Conservation (phyloP, 202 grass and related monocot genomes). For the Saccharum hybrid region DNA sequence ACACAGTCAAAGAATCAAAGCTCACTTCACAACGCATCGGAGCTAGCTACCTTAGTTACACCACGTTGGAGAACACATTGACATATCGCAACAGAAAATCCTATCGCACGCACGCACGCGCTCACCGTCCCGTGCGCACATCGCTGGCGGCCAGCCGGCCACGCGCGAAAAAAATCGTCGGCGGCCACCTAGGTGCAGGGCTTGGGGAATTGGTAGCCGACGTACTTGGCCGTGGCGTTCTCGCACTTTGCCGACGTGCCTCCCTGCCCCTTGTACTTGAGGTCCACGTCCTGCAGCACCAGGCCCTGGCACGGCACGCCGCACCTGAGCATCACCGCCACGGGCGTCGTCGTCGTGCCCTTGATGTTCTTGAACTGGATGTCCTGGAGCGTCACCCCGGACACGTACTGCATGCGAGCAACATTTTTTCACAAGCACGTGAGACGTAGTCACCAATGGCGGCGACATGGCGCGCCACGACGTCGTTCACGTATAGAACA, state of each 20-base stretch:
- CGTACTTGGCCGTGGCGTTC: conserved; percentile 47
- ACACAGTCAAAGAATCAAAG: too few relatives aligned
- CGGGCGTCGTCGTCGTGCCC: neutral
- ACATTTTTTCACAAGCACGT: too few relatives aligned
- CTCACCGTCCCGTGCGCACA: too few relatives aligned
- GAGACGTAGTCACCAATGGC: too few relatives aligned
- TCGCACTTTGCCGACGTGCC: conserved; percentile 34
- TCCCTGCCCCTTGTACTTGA: neutral
- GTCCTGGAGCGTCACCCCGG: neutral
- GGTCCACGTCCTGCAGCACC: conserved; percentile 5
- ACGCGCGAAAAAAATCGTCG: neutral
- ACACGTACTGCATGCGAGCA: neutral
- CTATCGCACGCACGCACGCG: too few relatives aligned
- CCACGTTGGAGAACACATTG: too few relatives aligned
- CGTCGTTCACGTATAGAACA: too few relatives aligned
- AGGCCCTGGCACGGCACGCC: neutral
- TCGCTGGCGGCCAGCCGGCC: too few relatives aligned
- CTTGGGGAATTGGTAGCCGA: conserved; percentile 38
- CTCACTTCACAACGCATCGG: neutral
- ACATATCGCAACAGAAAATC: too few relatives aligned
- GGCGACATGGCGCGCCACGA: neutral
- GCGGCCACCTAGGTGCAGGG: conserved; percentile 8
- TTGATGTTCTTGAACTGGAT: neutral
- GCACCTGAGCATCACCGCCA: neutral
- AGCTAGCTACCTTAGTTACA: too few relatives aligned